Evolutionary conservation across 2,329 filamentous ascomycete genomes (phyloP), one percentile per base, ranked within the genome.

Genomic region (Diatrype stigma): DNA sequence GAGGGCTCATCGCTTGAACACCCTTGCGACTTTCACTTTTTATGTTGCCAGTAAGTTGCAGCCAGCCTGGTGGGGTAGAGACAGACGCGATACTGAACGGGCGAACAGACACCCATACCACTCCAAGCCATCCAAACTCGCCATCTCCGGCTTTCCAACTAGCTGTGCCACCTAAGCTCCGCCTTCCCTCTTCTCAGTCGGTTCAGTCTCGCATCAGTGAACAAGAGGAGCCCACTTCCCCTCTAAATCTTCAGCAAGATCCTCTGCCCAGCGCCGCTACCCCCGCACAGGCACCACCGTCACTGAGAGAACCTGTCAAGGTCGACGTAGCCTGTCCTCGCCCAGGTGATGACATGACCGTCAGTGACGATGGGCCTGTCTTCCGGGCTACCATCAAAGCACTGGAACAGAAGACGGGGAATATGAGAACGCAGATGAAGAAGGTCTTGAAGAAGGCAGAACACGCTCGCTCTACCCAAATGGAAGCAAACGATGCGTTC

Each of bases 321-420:
- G 85, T 97, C 14, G 94, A 97, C 64, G 81, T 96, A n/a, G 81
- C 85, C 38, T 92, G 89, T 61, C 89, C 90, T 51, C 85, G 90
- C 46, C 91, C 91, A 2, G 87, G 84, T 32, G 92, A 96, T 54
- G 93, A 96, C 70, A 84, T 90, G 70, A 85, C 87, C 54, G 82
- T 87, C 21, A 86, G 88, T 21, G 94, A 97, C 60, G 94, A 99
- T 70, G 94, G 94, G 0, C 94, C 95, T 0, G 78, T 99, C 1
- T 99, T 99, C 72, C 84, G 95, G 56, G 95, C 94, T 17, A 97
- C 94, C 0, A 95, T 99, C 79, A 96, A 96, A 68, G 88, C 92
- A 0, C 74, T 97, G 26, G 94, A 99, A 69, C 92, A 96, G 65
- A 97, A 96, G 75, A 99, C 93, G 0, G 90, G 91, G 42, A 95